Percentiles rank a stretch among this genome's conserved stretches.
These are phyloP conservation scores for Cutaneotrichosporon mucoides DNA, from an alignment of 1,284 basidiomycete genomes.

Conservation along the genomic window DNA sequence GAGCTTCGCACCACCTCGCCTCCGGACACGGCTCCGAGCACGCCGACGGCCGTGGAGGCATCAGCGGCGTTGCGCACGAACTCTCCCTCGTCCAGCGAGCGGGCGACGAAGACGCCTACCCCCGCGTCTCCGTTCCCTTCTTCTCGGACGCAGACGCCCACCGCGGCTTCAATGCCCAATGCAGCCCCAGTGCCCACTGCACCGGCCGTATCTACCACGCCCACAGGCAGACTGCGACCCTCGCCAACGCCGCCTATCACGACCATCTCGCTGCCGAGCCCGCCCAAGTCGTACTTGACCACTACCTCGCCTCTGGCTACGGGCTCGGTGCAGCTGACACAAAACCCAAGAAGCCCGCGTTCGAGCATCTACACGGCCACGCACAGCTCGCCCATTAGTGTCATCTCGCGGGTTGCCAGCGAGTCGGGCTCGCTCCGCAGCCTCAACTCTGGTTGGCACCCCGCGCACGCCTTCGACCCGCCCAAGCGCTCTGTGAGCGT, in stretches of 20 bases:
- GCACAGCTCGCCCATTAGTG: not conserved
- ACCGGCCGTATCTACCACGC: no score
- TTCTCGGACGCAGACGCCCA: not conserved
- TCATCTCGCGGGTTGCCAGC: constrained; percentile 5
- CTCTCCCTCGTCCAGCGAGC: not conserved
- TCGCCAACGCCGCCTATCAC: no score
- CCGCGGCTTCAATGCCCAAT: not conserved
- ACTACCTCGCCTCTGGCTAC: no score
- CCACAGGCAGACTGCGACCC: no score
- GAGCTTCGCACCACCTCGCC: no score
- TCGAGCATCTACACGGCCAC: not conserved
- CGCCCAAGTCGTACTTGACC: no score
- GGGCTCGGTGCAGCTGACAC: no score
- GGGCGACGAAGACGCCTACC: not conserved
- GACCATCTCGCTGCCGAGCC: no score
- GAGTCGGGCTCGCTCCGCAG: constrained; percentile 5
- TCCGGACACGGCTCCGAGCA: no score
- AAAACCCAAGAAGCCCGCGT: not conserved
- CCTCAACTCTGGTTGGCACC: constrained; percentile 22
- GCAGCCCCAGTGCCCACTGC: no score
- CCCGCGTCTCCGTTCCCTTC: not conserved
- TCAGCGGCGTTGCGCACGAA: not conserved
- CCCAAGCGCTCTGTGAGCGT: constrained; percentile 17
- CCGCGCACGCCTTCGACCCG: constrained; percentile 43
- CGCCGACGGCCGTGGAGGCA: not conserved